Evolutionary conservation across 1,139 yeast species (phyloP), one percentile per base, ranked within the genome.

Genomic region (Yamadazyma kanchanaburiensis): DNA sequence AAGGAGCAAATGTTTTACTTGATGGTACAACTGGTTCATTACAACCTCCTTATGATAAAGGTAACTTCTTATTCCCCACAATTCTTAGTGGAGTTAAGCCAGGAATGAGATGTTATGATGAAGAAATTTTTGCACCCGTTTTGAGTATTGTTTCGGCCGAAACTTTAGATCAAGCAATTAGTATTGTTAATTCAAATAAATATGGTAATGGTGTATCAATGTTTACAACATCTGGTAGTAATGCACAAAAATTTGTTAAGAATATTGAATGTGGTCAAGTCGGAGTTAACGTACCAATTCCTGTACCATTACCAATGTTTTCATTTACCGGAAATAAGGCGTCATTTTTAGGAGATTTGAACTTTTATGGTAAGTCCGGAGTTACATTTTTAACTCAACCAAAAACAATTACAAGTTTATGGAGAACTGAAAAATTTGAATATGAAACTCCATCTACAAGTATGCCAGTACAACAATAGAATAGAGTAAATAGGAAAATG

Each of bases 251-350:
- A 53, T 82, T 81, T 66, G 79, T 74, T 51, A 78, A 75, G 60
- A 72, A 77, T 45, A 75, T 81, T 38, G 84, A 80, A 37, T 77
- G 81, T 37, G 91, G 91, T 16, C 89, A 82, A 58, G 84, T 82
- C 34, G 91, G 91, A 38, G 71, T 82, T 48, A 82, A 82, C 46
- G 87, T 82, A 28, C 89, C 91, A 16, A 82, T 82, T 42, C 91
- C 89, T n/a, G 91, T 82, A 13, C 89, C 89, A 35, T 63, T 82
- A 51, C 89, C 91, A 39, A 79, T 81, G 85, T 82, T 82, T 55
- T 79, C 87, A 5, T 82, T 82, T 63, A 82, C 89, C 15, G 91
- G 91, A 21, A 78, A 77, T 54, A 80, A 81, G 61, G 85, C 80
- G 21, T 79, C 87, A 2, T 80, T 81, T 72, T 65, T 80, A 45